Base-by-base conservation (phyloP, 2,329 filamentous ascomycete species). In the Aspergillus pseudonomiae region DNA sequence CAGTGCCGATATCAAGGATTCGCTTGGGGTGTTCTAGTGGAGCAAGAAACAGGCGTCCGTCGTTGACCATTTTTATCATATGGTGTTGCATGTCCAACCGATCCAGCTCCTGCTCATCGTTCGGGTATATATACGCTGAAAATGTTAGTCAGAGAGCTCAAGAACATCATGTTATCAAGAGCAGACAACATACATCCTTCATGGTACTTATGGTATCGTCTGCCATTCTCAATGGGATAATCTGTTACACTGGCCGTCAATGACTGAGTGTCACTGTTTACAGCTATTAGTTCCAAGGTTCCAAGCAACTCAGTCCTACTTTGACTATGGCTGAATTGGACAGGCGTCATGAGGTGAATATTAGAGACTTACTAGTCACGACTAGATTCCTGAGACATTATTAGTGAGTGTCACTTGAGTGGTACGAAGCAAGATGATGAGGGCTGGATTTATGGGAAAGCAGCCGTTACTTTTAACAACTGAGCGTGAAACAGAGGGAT, bases 1-100 rank as follows among this genome's bases (percentile, higher is more conserved):
- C 88, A 7, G 85, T 88, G 55, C 86, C 85, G 11, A 88, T 77
- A 68, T 88, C 86, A 11, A 88, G 78, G 16, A 88, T 82, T 28
- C 79, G 78, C 62, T 81, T 72, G 4, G 80, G 78, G n/a, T 78
- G 70, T 14, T 75, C 68, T 3, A 86, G 70, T 16, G 84, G 83
- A 9, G 82, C 79, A 53, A 81, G 76, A 72, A 80, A 82, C 43
- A 86, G 72, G 45, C 73, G 74, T 41, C 79, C 80, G 45, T 79
- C 74, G 45, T 83, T 79, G 36, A 83, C 68, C 48, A 84, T 63
- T 55, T 81, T 82, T 72, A 83, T 82, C 69, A 87, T 80, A 68
- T 86, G 81, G 72, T 87, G 84, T 67, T 85, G 82, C 66, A 85
- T 75, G 65, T 88, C 84, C 19, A 86, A 77, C 14, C 85, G 82